Evolutionary conservation across 176 grass and related monocot genomes (phyloP), one percentile per base, ranked within the genome.

Genomic region (Rhipidocladum racemiflorum): DNA sequence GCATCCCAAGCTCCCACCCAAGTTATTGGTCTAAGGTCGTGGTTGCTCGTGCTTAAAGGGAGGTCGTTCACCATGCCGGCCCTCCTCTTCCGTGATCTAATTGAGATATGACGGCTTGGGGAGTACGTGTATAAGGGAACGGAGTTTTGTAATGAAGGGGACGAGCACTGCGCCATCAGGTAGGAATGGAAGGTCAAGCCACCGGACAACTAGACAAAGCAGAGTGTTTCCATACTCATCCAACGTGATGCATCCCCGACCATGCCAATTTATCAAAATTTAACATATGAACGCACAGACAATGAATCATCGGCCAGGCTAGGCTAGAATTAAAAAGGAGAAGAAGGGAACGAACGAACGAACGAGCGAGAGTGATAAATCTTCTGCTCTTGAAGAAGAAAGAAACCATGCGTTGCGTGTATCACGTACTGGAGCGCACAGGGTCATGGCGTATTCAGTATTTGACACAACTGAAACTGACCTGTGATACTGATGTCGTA

Each of bases 401-500:
- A 14, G 11, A 53, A 53, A 7, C 50, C 50, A 53, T 7, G 18
- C 50, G 17, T 53, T 43, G 13, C 43, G 23, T 12, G 5, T 2
- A 16, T 13, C n/a, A 40, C n/a, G n/a, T n/a, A n/a, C 11, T 17
- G 6, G 15, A 61, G 9, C 34, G 9, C 21, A 40, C 15, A 45
- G 38, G 23, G 21, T 61, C 40, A 45, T 23, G 15, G 16, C 9
- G 15, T 42, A 42, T 68, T 68, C 40, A 1, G 15, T 30, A 61
- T 0, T 18, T 60, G 7, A 16, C 8, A 61, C 6, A 21, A 42
- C 36, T 38, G 42, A 2, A 43, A 71, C 68, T 82, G 13, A 83
- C 85, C 89, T 76, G 89, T 87, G 27, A 91, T 64, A 18, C 89
- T 70, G 60, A 91, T 81, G 44, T 91, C 89, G 51, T 91, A 90